Base-by-base conservation (phyloP, 495 filamentous ascomycete genomes). In the Penicillium herquei region DNA sequence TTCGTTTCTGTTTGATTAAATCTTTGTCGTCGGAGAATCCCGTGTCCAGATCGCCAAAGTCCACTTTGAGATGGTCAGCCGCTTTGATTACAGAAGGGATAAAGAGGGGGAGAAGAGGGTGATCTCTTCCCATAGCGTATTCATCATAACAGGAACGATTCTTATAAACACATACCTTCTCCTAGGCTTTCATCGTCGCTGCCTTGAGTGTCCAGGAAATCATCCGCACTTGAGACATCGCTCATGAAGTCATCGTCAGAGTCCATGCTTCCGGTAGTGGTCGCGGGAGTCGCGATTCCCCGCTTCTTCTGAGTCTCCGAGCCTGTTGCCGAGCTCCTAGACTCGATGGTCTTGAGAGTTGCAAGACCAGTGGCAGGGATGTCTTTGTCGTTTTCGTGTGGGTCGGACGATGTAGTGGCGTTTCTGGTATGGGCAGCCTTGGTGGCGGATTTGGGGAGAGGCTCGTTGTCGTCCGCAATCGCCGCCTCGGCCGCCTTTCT, bases 191-290 rank as follows among this genome's bases (percentile, higher is more conserved):
- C 85, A 66, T 90, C 85, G 26, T 92, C 91, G 65, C 85, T 91
- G 30, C 89, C 90, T 58, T 91, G 76, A 13, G 66, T 73, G 35
- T 73, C 80, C 26, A 77, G 79, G 47, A 92, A 85, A 48, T 84
- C 82, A 65, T 90, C 90, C 47, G 87, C 85, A 66, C 88, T 95
- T 13, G 90, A 92, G 59, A 85, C 79, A 55, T 86, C 85, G 49
- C 89, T 95, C 81, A 96, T 89, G 68, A 93, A 92, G 58, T 98
- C 94, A 68, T 98, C 93, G 59, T 98, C 94, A 11, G 94, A 96
- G 67, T 96, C 93, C 94, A 98, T 98, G 56, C 74, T 77, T 55
- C 54, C 58, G 26, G 64, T 54, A 0, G 75, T 77, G 0, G 73
- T 72, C n/a, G 72, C 69, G 31, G 78, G 75, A 14, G 77, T 85